Evolutionary conservation across 805 yeast genomes (phyloP).

Genomic region (Citeromyces matritensis): DNA sequence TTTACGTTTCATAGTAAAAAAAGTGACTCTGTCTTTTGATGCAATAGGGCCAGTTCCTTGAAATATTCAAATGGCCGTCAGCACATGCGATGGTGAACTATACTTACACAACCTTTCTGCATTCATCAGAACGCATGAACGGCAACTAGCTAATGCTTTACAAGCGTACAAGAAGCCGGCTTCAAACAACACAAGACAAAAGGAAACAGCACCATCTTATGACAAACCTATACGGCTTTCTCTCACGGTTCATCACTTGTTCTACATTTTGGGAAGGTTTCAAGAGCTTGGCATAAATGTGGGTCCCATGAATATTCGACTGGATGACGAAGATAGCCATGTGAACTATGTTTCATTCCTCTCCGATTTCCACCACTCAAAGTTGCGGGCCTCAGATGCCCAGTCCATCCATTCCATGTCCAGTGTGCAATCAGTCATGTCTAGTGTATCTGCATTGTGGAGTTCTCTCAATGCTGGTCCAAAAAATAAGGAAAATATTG

Average conservation of each 20-base stretch:
- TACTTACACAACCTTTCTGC: constrained; percentile 38
- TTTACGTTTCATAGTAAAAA: too few species aligned
- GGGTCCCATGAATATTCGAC: constrained; percentile 47
- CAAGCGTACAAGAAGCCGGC: constrained; percentile 17
- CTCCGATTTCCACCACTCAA: constrained; percentile 28
- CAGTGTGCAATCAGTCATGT: constrained; percentile 38
- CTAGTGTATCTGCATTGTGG: constrained; percentile 27
- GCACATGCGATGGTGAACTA: constrained; percentile 38
- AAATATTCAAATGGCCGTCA: constrained; percentile 7
- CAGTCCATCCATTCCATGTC: constrained; percentile 43
- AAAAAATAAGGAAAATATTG: constrained; percentile 23
- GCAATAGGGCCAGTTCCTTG: too few species aligned
- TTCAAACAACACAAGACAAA: neutral
- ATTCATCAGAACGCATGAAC: constrained; percentile 39
- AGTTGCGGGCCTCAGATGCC: constrained; percentile 13
- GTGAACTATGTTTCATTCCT: constrained; percentile 39
- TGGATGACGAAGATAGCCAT: constrained; percentile 33
- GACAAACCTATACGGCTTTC: constrained; percentile 38
- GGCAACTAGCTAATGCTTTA: constrained; percentile 43
- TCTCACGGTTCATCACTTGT: constrained; percentile 48
- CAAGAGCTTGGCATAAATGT: constrained; percentile 29
- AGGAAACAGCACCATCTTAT: constrained; percentile 1
- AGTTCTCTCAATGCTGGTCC: constrained; percentile 16
- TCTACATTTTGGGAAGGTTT: constrained; percentile 42
- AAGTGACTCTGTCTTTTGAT: too few species aligned